Conservation (phyloP, 768 basidiomycete species). For the Amanita muscaria region DNA sequence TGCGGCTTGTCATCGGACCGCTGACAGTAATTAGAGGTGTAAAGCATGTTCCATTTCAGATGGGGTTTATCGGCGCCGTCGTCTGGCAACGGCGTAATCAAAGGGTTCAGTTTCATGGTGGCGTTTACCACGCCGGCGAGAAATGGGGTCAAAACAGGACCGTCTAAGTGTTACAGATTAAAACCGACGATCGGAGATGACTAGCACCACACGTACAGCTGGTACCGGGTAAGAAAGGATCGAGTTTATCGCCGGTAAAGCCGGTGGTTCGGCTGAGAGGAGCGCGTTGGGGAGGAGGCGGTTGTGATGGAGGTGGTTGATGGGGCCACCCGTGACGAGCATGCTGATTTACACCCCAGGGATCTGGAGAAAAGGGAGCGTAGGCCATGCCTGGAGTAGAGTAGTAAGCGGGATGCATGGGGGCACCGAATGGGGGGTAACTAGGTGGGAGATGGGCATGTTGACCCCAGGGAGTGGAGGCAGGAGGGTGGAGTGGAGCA, state of each 20-base stretch:
- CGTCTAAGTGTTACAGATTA: conserved; percentile 35
- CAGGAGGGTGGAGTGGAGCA: conserved; percentile 13
- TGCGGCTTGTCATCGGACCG: conserved; percentile 51
- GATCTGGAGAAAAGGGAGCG: conserved; percentile 7
- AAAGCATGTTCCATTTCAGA: conserved; percentile 72
- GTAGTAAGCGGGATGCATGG: neutral
- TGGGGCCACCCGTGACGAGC: neutral
- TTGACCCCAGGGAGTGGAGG: conserved; percentile 14
- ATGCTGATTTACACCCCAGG: neutral
- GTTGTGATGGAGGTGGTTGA: conserved; percentile 3
- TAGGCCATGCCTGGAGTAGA: neutral
- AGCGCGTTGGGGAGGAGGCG: conserved; percentile 11
- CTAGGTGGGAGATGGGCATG: conserved; percentile 11
- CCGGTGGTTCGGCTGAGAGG: conserved; percentile 9
- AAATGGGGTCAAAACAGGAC: conserved; percentile 62
- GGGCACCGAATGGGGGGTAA: conserved; percentile 1
- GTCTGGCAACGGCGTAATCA: conserved; percentile 39
- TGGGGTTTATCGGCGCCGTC: conserved; percentile 35
- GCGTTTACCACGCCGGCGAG: conserved; percentile 42
- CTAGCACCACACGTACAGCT: conserved; percentile 21
- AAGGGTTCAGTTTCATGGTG: conserved; percentile 46
- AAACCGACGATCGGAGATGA: conserved; percentile 4
- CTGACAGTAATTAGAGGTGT: conserved; percentile 47
- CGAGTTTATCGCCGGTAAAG: conserved; percentile 19
- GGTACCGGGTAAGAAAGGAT: conserved; percentile 23